These are phyloP conservation scores for Leucoagaricus sp. DNA, from an alignment of 1,284 basidiomycete genomes.

Conservation along the genomic window DNA sequence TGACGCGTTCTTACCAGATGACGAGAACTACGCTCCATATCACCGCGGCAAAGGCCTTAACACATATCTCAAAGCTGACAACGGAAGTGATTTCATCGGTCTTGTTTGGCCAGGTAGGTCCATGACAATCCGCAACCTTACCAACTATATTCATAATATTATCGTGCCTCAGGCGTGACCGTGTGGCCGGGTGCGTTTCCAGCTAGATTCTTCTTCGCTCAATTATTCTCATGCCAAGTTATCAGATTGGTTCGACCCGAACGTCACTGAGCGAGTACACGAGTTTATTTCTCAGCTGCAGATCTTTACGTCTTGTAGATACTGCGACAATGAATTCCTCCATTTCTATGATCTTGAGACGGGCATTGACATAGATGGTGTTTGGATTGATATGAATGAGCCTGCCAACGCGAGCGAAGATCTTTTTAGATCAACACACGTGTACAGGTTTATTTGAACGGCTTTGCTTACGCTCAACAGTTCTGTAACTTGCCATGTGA, in stretches of 20 bases:
- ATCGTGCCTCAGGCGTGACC: slow-evolving; percentile 49
- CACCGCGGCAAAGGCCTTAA: slow-evolving; percentile 55
- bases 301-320: slow-evolving; percentile 33
- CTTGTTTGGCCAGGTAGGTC: slow-evolving; percentile 68
- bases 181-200: slow-evolving; percentile 56
- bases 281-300: not conserved
- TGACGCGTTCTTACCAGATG: slow-evolving; percentile 49
- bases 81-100: slow-evolving; percentile 62
- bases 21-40: slow-evolving; percentile 53
- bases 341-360: slow-evolving; percentile 57
- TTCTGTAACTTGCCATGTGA: slow-evolving; percentile 62
- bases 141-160: not conserved
- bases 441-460: not conserved
- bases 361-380: slow-evolving; percentile 67
- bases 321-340: slow-evolving; percentile 64
- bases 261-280: slow-evolving; percentile 44
- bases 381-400: slow-evolving; percentile 78
- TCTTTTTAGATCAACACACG: not conserved
- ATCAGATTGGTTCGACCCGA: slow-evolving; percentile 68
- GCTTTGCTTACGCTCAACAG: slow-evolving; percentile 29
- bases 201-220: too few relatives aligned
- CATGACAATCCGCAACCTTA: not conserved
- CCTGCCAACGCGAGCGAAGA: slow-evolving; percentile 57
- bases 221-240: not conserved
- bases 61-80: slow-evolving; percentile 63